Evolutionary conservation across 2,329 filamentous ascomycete genomes (phyloP).

Genomic region (Neospermospora avenae): DNA sequence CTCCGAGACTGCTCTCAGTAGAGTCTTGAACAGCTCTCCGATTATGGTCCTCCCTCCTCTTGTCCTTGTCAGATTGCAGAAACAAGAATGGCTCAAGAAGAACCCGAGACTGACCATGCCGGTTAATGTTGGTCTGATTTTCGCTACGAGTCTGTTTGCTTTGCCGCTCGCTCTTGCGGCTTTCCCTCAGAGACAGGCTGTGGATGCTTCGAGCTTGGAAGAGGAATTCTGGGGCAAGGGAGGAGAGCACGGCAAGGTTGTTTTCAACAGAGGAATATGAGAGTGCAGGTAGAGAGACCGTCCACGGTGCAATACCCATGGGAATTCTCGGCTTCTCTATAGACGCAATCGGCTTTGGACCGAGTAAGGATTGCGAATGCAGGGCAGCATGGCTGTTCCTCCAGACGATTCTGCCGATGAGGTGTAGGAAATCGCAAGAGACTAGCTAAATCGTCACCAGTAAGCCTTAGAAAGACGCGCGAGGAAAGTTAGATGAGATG

Average conservation of each 20-base stretch:
- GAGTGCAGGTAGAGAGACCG: neutral
- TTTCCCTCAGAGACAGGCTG: constrained; percentile 87
- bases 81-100: constrained; percentile 74
- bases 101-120: constrained; percentile 75
- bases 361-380: no score
- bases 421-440: no score
- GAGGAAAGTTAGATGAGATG: no score
- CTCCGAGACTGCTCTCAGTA: constrained; percentile 84
- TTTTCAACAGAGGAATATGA: constrained; percentile 92
- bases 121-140: constrained; percentile 82
- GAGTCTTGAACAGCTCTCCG: constrained; percentile 89
- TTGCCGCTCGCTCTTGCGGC: constrained; percentile 85
- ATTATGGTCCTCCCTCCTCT: constrained; percentile 96
- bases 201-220: constrained; percentile 74
- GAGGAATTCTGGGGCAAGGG: constrained; percentile 81
- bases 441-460: no score
- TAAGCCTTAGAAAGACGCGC: no score
- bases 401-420: no score
- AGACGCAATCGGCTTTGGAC: no score
- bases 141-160: constrained; percentile 82
- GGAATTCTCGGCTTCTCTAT: no score
- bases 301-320: no score
- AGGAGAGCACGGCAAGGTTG: constrained; percentile 77
- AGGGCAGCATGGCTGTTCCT: no score
- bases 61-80: constrained; percentile 79